Evolutionary conservation across 345 rosid genomes (phyloP), one percentile per base, ranked within the genome.

Genomic region (Toxicodendron radicans): DNA sequence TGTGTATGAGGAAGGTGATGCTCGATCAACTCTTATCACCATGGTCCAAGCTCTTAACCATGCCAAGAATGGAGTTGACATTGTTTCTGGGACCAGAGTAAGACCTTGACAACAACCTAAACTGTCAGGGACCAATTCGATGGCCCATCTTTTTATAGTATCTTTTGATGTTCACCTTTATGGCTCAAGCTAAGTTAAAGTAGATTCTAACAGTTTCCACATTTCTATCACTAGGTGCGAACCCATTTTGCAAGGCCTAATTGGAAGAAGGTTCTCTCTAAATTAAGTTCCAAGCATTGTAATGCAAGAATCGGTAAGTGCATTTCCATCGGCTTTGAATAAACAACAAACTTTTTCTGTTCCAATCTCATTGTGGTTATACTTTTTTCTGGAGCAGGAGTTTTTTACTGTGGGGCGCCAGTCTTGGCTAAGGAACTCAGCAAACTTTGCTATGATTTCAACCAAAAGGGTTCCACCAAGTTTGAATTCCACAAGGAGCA

Each of bases 1-100:
- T 71, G 99, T 95, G 58, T 95, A 95, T 45, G 99, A 93, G 84
- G 99, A 95, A 93, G 99, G 99, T 6, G 99, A 95, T 78, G 99
- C 99, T n/a, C 84, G 99, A 68, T 95, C 99, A 27, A 92, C 99
- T 80, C 95, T 95, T 62, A 95, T 95, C 65, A 90, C 99, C 59
- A 95, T 93, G 99, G 98, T 95, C 62, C 99, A 95, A 81, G 98
- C 99, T 53, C 87, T 95, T 70, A 95, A 95, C 66, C 99, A 93
- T 58, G 99, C 99, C 74, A 95, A 95, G 76, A 95, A 93, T 46
- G 98, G 99, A 7, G 90, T 95, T 33, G 99, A 95, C 85, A 88
- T 95, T 67, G 98, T 95, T 74, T 95, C 99, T 24, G 99, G 99
- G 51, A 95, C 99, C 23, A 89, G 90, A 70, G 99, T 95, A 82